A percentile compares a stretch with the other conserved stretches of the same genome.
phyloP scores from a whole-genome alignment of 2,329 filamentous ascomycete genomes.

The Colletotrichum plurivorum region DNA sequence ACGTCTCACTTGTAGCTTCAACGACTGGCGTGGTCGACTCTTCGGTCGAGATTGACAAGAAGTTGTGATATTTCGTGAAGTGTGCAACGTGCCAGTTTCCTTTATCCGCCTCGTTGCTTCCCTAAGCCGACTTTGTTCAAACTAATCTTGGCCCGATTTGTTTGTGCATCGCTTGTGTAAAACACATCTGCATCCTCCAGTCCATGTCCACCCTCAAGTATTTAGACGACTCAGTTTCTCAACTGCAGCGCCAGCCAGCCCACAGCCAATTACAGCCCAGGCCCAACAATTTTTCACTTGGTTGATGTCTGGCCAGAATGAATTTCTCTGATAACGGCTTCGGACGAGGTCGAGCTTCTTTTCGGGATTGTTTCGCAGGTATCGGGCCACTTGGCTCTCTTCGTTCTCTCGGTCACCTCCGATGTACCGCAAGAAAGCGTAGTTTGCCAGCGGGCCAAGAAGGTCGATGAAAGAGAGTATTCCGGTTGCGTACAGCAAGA shows the following conservation, averaged over 20 bases:
- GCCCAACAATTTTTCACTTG: conserved; percentile 70
- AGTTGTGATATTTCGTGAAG: too few relatives aligned
- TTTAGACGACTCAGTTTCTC: conserved; percentile 49
- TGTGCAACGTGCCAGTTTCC: too few relatives aligned
- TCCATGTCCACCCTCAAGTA: too few relatives aligned
- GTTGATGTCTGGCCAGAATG: conserved; percentile 68
- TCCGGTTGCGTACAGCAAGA: conserved; percentile 67
- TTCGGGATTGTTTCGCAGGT: conserved; percentile 61
- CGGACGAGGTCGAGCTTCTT: conserved; percentile 67
- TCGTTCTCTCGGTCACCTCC: conserved; percentile 71
- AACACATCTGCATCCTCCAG: too few relatives aligned
- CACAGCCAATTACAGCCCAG: conserved; percentile 66
- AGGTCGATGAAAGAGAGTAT: conserved; percentile 68
- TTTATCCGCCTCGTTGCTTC: too few relatives aligned
- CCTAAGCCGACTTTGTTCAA: too few relatives aligned
- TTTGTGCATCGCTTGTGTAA: too few relatives aligned
- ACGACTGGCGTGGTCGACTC: too few relatives aligned
- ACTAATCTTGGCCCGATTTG: too few relatives aligned
- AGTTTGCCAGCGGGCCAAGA: conserved; percentile 70
- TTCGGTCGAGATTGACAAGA: too few relatives aligned
- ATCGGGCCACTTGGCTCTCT: conserved; percentile 64
- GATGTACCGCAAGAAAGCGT: conserved; percentile 69
- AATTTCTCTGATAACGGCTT: conserved; percentile 68
- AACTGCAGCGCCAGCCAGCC: conserved; percentile 61
- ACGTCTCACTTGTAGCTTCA: too few relatives aligned